Percentiles rank a stretch among this genome's conserved stretches.
phyloP scores from a whole-genome alignment of 129 eudicot genomes.

The Flaveria bidentis region DNA sequence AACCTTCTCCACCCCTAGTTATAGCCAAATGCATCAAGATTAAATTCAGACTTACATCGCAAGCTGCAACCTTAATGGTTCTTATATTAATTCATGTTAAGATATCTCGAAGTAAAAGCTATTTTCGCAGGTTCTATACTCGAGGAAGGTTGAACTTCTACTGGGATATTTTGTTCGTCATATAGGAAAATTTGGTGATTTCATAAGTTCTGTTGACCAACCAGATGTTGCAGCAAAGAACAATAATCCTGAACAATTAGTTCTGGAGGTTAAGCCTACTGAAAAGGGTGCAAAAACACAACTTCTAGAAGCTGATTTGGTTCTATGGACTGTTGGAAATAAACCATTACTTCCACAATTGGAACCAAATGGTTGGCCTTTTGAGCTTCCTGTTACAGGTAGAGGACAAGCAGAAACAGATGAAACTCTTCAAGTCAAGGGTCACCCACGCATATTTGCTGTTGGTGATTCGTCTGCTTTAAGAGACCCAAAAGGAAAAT shows the following conservation, averaged over 20 bases:
- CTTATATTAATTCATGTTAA: neutral
- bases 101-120: neutral
- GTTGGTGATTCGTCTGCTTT: constrained; percentile 93
- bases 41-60: neutral
- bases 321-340: constrained; percentile 92
- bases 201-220: constrained; percentile 28
- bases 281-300: constrained; percentile 71
- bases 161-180: constrained; percentile 75
- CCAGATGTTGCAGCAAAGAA: constrained; percentile 23
- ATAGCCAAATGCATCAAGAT: neutral
- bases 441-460: constrained; percentile 96
- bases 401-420: constrained; percentile 97
- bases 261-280: constrained; percentile 73
- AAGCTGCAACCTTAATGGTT: neutral
- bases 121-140: constrained; percentile 67
- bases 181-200: constrained; percentile 47
- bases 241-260: constrained; percentile 43
- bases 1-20: neutral
- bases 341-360: constrained; percentile 76
- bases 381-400: constrained; percentile 76
- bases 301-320: constrained; percentile 78
- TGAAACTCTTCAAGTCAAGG: constrained; percentile 96
- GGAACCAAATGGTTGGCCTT: constrained; percentile 59
- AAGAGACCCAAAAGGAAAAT: constrained; percentile 72
- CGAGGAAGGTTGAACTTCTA: constrained; percentile 77